Evolutionary conservation across 805 yeast genomes (phyloP), one percentile per base, ranked within the genome.

Genomic region (Debaryomyces castellii): DNA sequence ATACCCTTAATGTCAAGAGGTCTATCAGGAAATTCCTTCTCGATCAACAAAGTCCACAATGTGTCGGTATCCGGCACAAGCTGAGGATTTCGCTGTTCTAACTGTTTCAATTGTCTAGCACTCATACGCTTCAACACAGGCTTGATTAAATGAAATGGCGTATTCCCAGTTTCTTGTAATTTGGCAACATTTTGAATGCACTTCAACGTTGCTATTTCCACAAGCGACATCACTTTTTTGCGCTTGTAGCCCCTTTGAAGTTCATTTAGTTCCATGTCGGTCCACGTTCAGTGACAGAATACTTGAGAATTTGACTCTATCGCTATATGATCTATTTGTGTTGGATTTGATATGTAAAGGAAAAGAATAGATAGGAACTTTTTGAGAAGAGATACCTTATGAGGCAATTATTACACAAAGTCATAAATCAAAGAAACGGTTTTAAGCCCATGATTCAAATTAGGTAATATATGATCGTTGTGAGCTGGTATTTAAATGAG

Each of bases 11-110:
- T 34, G 21, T 32, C 43, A 3, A 40, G 27, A 3, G 81, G 80
- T 28, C 81, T 55, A 40, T 70, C 71, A 2, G 76, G 69, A 49
- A 80, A 80, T 53, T 78, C 83, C 45, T 73, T 67, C 33, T 62
- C 61, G 1, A 79, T 60, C 18, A 80, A 57, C n/a, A 48, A 44
- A 33, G 54, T 57, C 84, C 84, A 80, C 27, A 79, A 50, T 5
- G 60, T 63, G 49, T 78, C 82, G 3, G 76, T 62, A 35, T 66
- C 58, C 1, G 73, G 69, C 5, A 57, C 57, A 1, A 80, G 52
- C 20, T 66, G 76, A 4, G 78, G 76, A 36, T 79, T 74, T 39
- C 53, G 59, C 1, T 45, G 47, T 54, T 80, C 83, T 0, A 78
- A 63, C 6, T 51, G 45, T 28, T 58, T 58, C 14, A 80, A 60